Evolutionary conservation across 495 filamentous ascomycete genomes (phyloP), one percentile per base, ranked within the genome.

Genomic region (Neurospora discreta): DNA sequence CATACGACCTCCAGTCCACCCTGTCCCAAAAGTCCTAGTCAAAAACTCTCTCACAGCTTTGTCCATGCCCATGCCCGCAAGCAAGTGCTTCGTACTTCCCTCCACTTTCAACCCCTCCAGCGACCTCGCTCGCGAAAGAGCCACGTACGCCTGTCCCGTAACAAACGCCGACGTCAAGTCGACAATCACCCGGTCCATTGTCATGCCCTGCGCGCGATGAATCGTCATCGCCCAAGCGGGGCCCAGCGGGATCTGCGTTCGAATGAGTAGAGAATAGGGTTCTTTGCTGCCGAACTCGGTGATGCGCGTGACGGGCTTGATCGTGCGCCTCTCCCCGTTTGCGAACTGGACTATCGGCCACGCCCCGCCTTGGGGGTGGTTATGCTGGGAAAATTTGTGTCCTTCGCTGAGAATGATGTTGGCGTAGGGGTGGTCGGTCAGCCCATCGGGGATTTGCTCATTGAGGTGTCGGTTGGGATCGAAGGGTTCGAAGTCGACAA

Each of bases 151-250:
- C 77, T 93, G 95, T 0, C 94, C 94, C 77, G 95, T 95, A 77
- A 97, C 94, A 76, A 97, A 99, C 3, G 93, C 91, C 60, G 84
- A 87, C 0, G 90, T 90, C 4, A 99, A 81, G 76, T 98, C 90
- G 13, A 99, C 93, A 72, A 96, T 93, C 10, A 97, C 95, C 2
- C 93, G 86, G 69, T 97, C 92, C 39, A 99, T 85, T 30, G 95
- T 98, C 77, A 98, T 93, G 6, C 94, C 94, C 78, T 99, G 95
- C 3, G 93, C 91, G 82, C 97, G 97, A 84, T 99, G 95, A 69
- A 98, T 97, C 0, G 90, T 94, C 68, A 99, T 81, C 15, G 95
- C 95, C 94, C 95, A 99, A 1, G 94, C 95, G 0, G 97, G 84
- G 36, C 96, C 94, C 16, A 99, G 85, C 3, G 95, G 92, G 75